Base-by-base conservation (phyloP, 108 stramenopile genomes). In the Pseudonitzschia pungens region DNA sequence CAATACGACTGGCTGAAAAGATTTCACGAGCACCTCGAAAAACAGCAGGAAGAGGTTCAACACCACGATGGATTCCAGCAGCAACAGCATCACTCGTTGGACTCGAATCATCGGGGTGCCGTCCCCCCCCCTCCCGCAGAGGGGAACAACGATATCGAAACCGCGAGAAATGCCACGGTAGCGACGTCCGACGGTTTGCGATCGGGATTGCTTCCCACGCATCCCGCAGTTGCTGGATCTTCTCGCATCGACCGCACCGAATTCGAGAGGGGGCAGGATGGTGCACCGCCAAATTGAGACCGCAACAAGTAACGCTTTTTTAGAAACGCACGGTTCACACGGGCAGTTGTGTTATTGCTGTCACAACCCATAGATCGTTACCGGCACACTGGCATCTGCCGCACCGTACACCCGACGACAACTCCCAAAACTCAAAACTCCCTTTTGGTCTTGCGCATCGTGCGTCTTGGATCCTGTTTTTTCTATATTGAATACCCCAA, bases 1-100 rank as follows among this genome's bases (percentile, higher is more conserved):
- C 76, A 77, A 71, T 77, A 77, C 70, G 50, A 77, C 65, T 77
- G 70, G 70, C 62, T 77, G 26, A 69, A 65, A 44, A 50, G 70
- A 16, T 77, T 77, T 43, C 69, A 71, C 45, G 70, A 70, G 55
- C 70, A 77, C 42, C 65, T 77, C 48, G 75, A 69, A 40, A 24
- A 40, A 48, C 66, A 67, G 66, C 60, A 62, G 31, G 60, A 62
- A 62, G 60, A 62, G 10, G 8, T 21, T 4, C 33, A 62, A 62
- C 60, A 62, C 7, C 60, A 62, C 54, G 26, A 21, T 55, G 54
- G 54, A 26, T 36, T 36, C 36, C 36, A 36, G 36, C 36, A 36
- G 36, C 36, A 36, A 6, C 36, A 36, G 36, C 36, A 36, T 2
- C 36, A 36, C 2, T 36, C 36, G 36, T 6, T 36, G 36, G 36